phyloP scores from a whole-genome alignment of 2,329 filamentous ascomycete species.

The Arthrobotrys musiformis region DNA sequence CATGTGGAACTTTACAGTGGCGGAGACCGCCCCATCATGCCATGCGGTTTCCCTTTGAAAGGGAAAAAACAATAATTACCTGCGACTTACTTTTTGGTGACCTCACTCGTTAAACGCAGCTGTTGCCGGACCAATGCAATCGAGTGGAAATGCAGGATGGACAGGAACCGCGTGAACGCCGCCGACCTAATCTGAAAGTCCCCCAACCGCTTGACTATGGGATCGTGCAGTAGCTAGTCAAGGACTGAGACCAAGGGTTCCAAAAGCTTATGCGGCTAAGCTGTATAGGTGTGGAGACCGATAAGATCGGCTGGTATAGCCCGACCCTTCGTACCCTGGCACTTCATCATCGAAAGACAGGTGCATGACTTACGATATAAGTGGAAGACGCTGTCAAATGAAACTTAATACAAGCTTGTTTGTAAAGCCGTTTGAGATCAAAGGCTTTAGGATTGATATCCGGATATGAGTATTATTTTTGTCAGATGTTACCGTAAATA shows the following conservation, averaged over 20 bases:
- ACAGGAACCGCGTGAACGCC: neutral
- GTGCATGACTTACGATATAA: too few relatives aligned
- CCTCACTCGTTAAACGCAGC: neutral
- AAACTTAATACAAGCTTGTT: slow-evolving; percentile 5
- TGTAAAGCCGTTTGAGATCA: slow-evolving; percentile 2
- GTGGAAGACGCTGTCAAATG: slow-evolving; percentile 24
- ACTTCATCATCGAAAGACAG: slow-evolving; percentile 28
- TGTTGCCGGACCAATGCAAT: neutral
- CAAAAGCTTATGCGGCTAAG: slow-evolving; percentile 7
- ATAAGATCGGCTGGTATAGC: slow-evolving; percentile 25
- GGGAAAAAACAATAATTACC: neutral
- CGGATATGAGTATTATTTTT: neutral
- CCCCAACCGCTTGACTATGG: slow-evolving; percentile 3
- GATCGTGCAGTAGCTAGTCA: slow-evolving; percentile 5
- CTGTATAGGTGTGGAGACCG: neutral
- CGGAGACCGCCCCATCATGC: slow-evolving; percentile 23
- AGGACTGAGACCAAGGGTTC: slow-evolving; percentile 6
- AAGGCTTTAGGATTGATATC: neutral
- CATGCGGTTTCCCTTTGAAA: neutral
- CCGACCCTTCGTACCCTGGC: slow-evolving; percentile 4
- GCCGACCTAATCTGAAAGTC: neutral
- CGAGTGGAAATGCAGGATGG: slow-evolving; percentile 36
- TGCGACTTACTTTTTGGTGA: neutral
- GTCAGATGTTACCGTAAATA: slow-evolving; percentile 22
- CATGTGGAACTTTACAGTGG: slow-evolving; percentile 21